Evolutionary conservation across 2,329 filamentous ascomycete genomes (phyloP).

Genomic region (Cladosporium sp.): DNA sequence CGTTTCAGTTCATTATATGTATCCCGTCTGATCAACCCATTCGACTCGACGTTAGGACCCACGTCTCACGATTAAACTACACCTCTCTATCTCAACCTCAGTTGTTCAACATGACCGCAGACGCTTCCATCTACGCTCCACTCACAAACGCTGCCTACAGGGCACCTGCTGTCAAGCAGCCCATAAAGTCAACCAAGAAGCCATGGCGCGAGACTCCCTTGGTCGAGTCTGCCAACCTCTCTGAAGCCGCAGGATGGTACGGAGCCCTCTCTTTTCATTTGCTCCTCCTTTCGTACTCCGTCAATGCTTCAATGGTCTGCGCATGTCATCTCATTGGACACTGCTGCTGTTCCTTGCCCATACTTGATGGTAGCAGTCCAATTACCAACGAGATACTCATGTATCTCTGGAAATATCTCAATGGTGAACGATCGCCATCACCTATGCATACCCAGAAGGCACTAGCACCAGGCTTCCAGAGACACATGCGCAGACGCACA

Average conservation of each 20-base stretch:
- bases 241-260: constrained; percentile 71
- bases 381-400: background rate
- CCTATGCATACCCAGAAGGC: no score
- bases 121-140: constrained; percentile 9
- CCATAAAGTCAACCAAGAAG: constrained; percentile 25
- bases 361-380: background rate
- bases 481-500: background rate
- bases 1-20: background rate
- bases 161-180: constrained; percentile 11
- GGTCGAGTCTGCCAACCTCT: constrained; percentile 66
- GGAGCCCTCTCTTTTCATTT: constrained; percentile 30
- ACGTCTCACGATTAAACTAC: background rate
- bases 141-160: constrained; percentile 12
- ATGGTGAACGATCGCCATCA: background rate
- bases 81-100: background rate
- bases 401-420: background rate
- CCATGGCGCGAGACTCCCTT: constrained; percentile 75
- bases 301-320: background rate
- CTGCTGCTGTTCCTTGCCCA: background rate
- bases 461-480: no score
- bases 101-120: constrained; percentile 12
- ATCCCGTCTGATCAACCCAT: background rate
- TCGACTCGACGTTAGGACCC: background rate
- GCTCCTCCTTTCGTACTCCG: background rate
- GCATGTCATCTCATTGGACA: background rate